Base-by-base conservation (phyloP, 2,329 filamentous ascomycete genomes). In the Aspergillus hortae region DNA sequence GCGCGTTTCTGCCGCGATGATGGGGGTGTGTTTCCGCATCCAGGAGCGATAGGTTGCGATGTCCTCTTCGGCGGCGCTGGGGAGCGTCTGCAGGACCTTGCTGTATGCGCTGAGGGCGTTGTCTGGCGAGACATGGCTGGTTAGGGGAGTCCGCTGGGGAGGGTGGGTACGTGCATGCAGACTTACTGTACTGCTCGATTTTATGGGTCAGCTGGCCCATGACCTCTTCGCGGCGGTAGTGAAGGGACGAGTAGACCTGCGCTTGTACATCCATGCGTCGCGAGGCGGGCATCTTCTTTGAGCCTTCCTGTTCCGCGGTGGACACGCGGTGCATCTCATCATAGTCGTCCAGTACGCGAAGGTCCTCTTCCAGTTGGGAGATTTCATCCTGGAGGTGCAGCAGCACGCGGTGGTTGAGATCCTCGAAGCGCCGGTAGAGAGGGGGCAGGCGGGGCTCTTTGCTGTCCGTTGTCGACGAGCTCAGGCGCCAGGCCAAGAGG, bases 331-430 rank as follows among this genome's bases (percentile, higher is more conserved):
- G 67, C 55, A 69, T 69, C 53, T 68, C 67, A 46, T 82, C 77
- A 40, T 76, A 75, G 55, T 82, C 78, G 51, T 96, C 92, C 1
- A 94, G 71, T 0, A 78, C 76, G 15, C 83, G 81, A 1, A 96
- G 79, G 52, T 92, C 84, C 62, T 90, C 86, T 69, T 96, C 91
- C 35, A 95, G 76, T 61, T 92, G 87, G 27, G 80, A 78, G 15
- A 96, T 82, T 67, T 95, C 90, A 64, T 95, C 90, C 69, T 96
- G 92, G 14, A 95, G 77, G 56, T 94, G 86, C 0, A 96, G 77
- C 2, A 96, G 74, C 2, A 95, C 74, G 2, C 92, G 85, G 66
- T 95, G 90, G 61, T 94, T 92, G 15, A 96, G 74, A 10, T 83
- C 80, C 66, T 89, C 86, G 63, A 96, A 96, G 51, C 86, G 86